Base-by-base conservation (phyloP, 768 basidiomycete genomes). In the Rhodosporidiobolus odoratus region DNA sequence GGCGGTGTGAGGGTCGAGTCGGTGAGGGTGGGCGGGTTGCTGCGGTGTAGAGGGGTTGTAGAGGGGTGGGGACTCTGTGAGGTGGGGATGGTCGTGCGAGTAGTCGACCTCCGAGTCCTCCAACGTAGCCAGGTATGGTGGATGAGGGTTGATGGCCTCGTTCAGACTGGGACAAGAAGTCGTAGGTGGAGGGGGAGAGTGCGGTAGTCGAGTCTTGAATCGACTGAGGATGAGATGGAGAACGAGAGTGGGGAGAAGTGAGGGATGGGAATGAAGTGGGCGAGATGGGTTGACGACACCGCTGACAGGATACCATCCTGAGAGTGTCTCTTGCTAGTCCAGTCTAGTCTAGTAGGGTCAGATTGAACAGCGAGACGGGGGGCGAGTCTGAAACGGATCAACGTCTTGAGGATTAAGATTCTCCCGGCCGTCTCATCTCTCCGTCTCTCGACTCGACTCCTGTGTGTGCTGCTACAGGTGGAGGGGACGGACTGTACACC, bases 111-210 rank as follows among this genome's bases (percentile, higher is more conserved):
- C n/a, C n/a, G n/a, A n/a, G n/a, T n/a, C n/a, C n/a, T n/a, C n/a
- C n/a, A n/a, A n/a, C n/a, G n/a, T n/a, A n/a, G n/a, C n/a, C n/a
- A 16, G 62, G n/a, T 13, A n/a, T 8, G 48, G 48, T 23, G 25
- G 57, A 25, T 32, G 27, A 48, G 25, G 62, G 32, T 27, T 19
- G 58, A 3, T 50, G 37, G 4, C 16, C 43, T 4, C 59, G 45
- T 4, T 68, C 53, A 30, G 62, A 83, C 32, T 87, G 87, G 30
- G 87, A 86, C 74, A 95, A 88, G 82, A 90, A 87, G 78, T 92
- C 90, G 80, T 92, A 91, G 37, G 89, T 87, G 21, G 92, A 90
- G 30, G 89, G 91, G 8, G 89, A 86, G 65, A 95, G 83, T 78
- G 92, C 89, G 58, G 89, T 84, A 21, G 96, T 83, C n/a, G 92